Evolutionary conservation across 1,284 basidiomycete species (phyloP), one percentile per base, ranked within the genome.

Genomic region (Irpex sp.): DNA sequence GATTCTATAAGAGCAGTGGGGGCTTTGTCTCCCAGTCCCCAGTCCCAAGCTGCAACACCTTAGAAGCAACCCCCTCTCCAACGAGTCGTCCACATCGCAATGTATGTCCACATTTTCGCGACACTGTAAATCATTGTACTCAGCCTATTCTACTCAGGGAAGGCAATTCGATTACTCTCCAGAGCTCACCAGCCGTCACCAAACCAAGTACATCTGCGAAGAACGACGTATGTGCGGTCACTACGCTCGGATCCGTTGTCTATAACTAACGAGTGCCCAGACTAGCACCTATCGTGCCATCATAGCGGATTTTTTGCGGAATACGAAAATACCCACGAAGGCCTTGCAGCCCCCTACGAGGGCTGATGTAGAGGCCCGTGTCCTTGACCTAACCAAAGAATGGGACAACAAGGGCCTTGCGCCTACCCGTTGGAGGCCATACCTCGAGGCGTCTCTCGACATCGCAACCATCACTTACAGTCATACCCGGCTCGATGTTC

Each of bases 401-500:
- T 36, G 26, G 53, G 33, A 19, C 13, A 17, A 13, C 7, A 9
- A 7, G 17, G 53, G 53, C 11, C 33, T 55, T 15, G 8, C 31
- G 17, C 21, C 53, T 11, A 15, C 7, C 31, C 33, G 26, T 26
- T 55, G 33, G 26, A 13, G 33, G 31, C 26, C 13, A 13, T 26
- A 55, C 15, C 11, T 31, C 11, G 15, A 36, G n/a, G 33, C 53
- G 8, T 31, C 26, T 11, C 19, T 55, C 13, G 49, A 35, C 36
- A 60, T 63, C 37, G 59, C 59, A 6, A 60, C 59, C 17, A 57
- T 53, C 9, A 57, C 39, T 26, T 65, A 62, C 17, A 43, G 31
- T 3, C 63, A 65, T 36, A 65, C 61, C 4, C 63, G 43, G n/a
- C 13, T 56, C 21, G 57, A 60, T 15, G 51, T 55, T 9, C 63